These are phyloP conservation scores for Sugiyamaella chiloensis DNA, from an alignment of 805 yeast species.

Conservation along the genomic window DNA sequence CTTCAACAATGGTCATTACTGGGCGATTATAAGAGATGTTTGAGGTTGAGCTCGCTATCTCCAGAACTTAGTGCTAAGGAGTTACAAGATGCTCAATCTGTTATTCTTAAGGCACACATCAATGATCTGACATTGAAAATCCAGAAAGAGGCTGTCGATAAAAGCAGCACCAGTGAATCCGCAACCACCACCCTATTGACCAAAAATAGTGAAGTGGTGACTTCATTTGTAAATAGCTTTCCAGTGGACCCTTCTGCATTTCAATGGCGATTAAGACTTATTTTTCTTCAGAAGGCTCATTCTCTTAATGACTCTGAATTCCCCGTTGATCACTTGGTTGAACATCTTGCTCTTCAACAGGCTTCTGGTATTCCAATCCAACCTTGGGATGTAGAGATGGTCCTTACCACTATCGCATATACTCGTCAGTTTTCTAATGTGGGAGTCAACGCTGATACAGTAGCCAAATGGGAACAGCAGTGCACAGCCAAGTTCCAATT, in stretches of 20 bases:
- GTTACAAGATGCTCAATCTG: slow-evolving; percentile 6
- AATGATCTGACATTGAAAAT: slow-evolving; percentile 13
- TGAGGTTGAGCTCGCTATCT: slow-evolving; percentile 7
- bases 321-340: slow-evolving; percentile 25
- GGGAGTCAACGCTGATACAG: slow-evolving; percentile 12
- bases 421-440: slow-evolving; percentile 25
- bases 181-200: background rate
- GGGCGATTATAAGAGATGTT: slow-evolving; percentile 19
- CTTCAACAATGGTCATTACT: slow-evolving; percentile 11
- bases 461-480: slow-evolving; percentile 21
- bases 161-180: background rate
- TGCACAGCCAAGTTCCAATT: slow-evolving; percentile 27
- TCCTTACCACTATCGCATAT: slow-evolving; percentile 30
- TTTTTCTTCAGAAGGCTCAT: slow-evolving; percentile 29
- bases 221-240: slow-evolving; percentile 23
- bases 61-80: slow-evolving; percentile 5
- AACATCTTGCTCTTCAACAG: slow-evolving; percentile 30
- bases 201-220: slow-evolving; percentile 21
- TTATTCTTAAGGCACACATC: slow-evolving; percentile 24
- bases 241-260: slow-evolving; percentile 22
- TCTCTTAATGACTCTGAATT: slow-evolving; percentile 22
- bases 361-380: slow-evolving; percentile 31
- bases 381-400: slow-evolving; percentile 28
- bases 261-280: slow-evolving; percentile 32
- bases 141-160: background rate